These are phyloP conservation scores for Halophytophthora batemanensis DNA, from an alignment of 352 stramenopile species.

Conservation along the genomic window DNA sequence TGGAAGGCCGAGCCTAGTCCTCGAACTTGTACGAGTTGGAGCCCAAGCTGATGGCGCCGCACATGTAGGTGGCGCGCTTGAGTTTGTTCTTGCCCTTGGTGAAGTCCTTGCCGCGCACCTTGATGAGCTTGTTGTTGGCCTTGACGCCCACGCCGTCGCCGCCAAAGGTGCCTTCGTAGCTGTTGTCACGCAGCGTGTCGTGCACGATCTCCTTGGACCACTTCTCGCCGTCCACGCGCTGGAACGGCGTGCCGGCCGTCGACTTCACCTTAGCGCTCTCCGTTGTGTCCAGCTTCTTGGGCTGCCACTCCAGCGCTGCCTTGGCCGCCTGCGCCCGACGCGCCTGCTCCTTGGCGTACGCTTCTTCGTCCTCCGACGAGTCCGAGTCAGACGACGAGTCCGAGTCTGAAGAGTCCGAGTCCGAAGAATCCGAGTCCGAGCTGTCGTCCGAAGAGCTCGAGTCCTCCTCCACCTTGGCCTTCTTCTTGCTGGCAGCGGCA, in stretches of 20 bases:
- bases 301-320: constrained; percentile 89
- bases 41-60: constrained; percentile 90
- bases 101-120: constrained; percentile 99
- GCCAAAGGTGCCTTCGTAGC: constrained; percentile 97
- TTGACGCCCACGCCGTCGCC: constrained; percentile 94
- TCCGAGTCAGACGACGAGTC: constrained; percentile 55
- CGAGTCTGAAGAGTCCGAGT: constrained; percentile 33
- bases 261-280: constrained; percentile 66
- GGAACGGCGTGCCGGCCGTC: constrained; percentile 92
- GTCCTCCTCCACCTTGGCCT: constrained; percentile 36
- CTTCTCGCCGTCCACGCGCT: constrained; percentile 96
- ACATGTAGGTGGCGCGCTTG: constrained; percentile 97
- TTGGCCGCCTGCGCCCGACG: constrained; percentile 76
- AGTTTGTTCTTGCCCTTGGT: constrained; percentile 99
- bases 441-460: constrained; percentile 36
- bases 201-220: constrained; percentile 92
- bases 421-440: constrained; percentile 27
- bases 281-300: constrained; percentile 82
- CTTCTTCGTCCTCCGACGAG: constrained; percentile 60
- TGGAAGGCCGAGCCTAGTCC: constrained; percentile 24
- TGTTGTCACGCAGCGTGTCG: constrained; percentile 97
- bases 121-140: constrained; percentile 96
- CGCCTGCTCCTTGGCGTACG: constrained; percentile 72
- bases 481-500: constrained; percentile 34
- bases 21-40: constrained; percentile 95